Conservation (phyloP, 2,329 filamentous ascomycete genomes). For the Penicillium sp. region DNA sequence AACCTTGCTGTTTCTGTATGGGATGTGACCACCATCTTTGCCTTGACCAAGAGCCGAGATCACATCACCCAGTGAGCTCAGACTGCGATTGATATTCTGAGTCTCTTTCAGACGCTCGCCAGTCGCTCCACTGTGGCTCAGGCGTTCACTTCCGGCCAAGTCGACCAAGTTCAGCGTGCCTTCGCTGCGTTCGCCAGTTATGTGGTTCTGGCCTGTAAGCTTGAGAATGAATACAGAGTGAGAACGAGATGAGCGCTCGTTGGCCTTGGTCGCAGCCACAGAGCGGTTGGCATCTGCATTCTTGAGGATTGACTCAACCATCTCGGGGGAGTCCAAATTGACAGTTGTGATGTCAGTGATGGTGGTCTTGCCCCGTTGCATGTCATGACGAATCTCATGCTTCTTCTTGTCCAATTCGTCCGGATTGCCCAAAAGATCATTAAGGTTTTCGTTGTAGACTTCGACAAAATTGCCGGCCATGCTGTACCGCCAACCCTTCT, state of each 20-base stretch:
- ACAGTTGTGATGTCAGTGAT: conserved; percentile 78
- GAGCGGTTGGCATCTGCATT: conserved; percentile 82
- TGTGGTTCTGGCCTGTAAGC: conserved; percentile 61
- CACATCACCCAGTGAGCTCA: conserved; percentile 89
- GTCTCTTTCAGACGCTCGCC: conserved; percentile 89
- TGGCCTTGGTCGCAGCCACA: conserved; percentile 94
- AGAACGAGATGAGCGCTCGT: conserved; percentile 87
- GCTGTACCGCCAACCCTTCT: conserved; percentile 89
- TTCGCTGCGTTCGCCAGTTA: conserved; percentile 79
- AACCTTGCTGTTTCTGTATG: conserved; percentile 89
- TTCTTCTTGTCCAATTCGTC: conserved; percentile 74
- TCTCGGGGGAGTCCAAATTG: conserved; percentile 70
- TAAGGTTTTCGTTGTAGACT: conserved; percentile 96
- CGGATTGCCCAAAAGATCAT: conserved; percentile 75
- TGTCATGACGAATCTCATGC: conserved; percentile 85
- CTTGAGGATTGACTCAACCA: conserved; percentile 74
- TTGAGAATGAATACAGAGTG: conserved; percentile 94
- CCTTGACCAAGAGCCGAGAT: conserved; percentile 87
- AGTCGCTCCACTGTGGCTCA: conserved; percentile 81
- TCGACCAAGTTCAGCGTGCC: conserved; percentile 95
- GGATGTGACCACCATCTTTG: conserved; percentile 72
- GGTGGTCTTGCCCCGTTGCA: conserved; percentile 72
- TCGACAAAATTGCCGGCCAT: conserved; percentile 96
- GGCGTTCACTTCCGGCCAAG: conserved; percentile 83
- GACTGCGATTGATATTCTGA: conserved; percentile 93